These are phyloP conservation scores for Aegilops tauschii DNA, from an alignment of 176 grass and related monocot species.

Conservation along the genomic window DNA sequence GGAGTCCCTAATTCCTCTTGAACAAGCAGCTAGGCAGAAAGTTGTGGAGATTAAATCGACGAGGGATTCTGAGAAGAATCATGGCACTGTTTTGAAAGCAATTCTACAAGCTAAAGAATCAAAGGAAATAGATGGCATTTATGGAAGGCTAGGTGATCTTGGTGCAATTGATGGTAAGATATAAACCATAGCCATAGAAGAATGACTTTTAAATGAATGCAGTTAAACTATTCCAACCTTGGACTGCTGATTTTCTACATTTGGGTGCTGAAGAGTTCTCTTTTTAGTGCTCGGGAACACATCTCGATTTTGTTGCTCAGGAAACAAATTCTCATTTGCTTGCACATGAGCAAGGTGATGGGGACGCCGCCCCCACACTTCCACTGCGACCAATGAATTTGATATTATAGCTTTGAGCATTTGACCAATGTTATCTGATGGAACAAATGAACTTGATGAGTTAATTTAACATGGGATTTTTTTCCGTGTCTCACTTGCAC, in stretches of 20 bases:
- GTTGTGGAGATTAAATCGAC: conserved; percentile 68
- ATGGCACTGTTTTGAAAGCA: conserved; percentile 73
- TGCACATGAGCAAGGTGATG: neutral
- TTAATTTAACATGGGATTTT: neutral
- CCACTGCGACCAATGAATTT: neutral
- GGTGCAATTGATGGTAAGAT: conserved; percentile 88
- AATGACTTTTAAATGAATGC: neutral
- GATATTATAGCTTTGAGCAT: neutral
- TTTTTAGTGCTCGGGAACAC: neutral
- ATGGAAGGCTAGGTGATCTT: conserved; percentile 89
- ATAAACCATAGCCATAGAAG: neutral
- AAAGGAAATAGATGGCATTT: conserved; percentile 92
- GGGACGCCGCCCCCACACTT: neutral
- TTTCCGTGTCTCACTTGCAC: neutral
- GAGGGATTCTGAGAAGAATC: conserved; percentile 78
- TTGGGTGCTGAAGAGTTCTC: neutral
- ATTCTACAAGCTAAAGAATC: conserved; percentile 92
- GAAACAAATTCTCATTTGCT: neutral
- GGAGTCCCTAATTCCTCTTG: conserved; percentile 68
- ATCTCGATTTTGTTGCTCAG: neutral
- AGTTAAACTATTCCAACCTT: neutral
- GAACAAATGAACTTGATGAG: neutral
- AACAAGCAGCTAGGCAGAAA: conserved; percentile 85
- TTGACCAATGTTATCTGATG: neutral
- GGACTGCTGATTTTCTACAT: neutral